phyloP scores from a whole-genome alignment of 768 basidiomycete species.

The Myochromella boudieri region DNA sequence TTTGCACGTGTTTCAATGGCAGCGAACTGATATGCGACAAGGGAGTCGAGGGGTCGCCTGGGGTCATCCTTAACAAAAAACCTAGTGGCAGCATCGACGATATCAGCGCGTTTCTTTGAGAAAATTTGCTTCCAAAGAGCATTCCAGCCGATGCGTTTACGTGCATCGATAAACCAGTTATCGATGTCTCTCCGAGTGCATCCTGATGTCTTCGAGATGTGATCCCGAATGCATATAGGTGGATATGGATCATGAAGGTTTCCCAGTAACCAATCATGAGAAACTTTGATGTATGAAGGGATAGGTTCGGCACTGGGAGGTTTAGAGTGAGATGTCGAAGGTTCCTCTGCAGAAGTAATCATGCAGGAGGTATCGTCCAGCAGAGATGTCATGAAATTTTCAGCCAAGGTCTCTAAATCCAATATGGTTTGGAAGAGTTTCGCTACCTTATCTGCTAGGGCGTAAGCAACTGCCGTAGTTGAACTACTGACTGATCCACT shows the following conservation, averaged over 20 bases:
- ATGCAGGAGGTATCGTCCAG: conserved; percentile 4
- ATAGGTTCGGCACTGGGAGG: neutral
- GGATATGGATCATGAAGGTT: conserved; percentile 54
- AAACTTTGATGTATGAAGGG: neutral
- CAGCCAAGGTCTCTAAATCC: conserved; percentile 11
- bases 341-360: neutral
- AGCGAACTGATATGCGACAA: conserved; percentile 22
- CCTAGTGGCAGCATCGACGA: conserved; percentile 36
- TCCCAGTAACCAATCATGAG: neutral
- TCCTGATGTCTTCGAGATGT: conserved; percentile 8
- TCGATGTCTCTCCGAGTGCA: conserved; percentile 33
- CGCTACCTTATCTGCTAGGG: conserved; percentile 8
- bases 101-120: conserved; percentile 30
- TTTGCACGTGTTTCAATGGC: conserved; percentile 20
- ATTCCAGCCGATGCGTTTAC: conserved; percentile 60
- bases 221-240: conserved; percentile 23
- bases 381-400: conserved; percentile 6
- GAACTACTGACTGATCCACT: conserved; percentile 6
- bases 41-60: conserved; percentile 19
- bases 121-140: conserved; percentile 32
- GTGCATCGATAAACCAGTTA: conserved; percentile 47
- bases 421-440: neutral
- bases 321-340: too few relatives aligned
- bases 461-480: conserved; percentile 11
- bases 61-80: conserved; percentile 27